Evolutionary conservation across 805 yeast species (phyloP), one percentile per base, ranked within the genome.

Genomic region (Wickerhamomyces pijperi): DNA sequence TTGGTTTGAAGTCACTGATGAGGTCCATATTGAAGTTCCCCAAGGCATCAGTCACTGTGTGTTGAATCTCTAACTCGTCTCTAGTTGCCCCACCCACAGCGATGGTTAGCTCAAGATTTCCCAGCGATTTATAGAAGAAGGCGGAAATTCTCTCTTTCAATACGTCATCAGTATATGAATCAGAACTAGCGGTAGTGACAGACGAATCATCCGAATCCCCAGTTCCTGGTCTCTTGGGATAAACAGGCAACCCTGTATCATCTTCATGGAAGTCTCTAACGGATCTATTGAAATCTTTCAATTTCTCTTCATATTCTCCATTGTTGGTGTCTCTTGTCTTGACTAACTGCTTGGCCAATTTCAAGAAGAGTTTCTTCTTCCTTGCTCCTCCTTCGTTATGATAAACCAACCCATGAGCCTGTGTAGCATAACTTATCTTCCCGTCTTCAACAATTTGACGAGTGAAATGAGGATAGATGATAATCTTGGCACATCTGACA

Each of bases 361-460:
- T 69, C 18, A 82, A 55, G 25, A 88, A 64, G 34, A 88, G 55
- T 42, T 78, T 63, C 56, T 86, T 85, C 51, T 81, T 85, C 33
- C 94, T 65, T 23, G 73, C 70, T 66, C 76, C 71, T 8, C 70
- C 63, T 1, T 94, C 94, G 0, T 87, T 85, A 33, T 82, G 67
- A 39, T 51, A 69, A 11, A 74, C 67, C 71, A 82, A 74, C 6
- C 96, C 95, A 34, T 83, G 68, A 3, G 88, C 74, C 28, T 76
- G 75, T 2, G 81, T 72, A 32, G 71, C 70, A 45, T 64, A 74
- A 13, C n/a, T 9, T 4, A 5, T 25, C 38, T 63, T 65, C 7
- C 51, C 51, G 14, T 54, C 56, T 11, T 50, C 54, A 16, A 44
- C 50, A 13, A 50, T 45, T 11, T 46, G 41, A 6, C 73, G 58